Percentiles rank a stretch among this genome's conserved stretches.
phyloP scores from a whole-genome alignment of 2,329 filamentous ascomycete genomes.

The Cryphonectria naterciae region DNA sequence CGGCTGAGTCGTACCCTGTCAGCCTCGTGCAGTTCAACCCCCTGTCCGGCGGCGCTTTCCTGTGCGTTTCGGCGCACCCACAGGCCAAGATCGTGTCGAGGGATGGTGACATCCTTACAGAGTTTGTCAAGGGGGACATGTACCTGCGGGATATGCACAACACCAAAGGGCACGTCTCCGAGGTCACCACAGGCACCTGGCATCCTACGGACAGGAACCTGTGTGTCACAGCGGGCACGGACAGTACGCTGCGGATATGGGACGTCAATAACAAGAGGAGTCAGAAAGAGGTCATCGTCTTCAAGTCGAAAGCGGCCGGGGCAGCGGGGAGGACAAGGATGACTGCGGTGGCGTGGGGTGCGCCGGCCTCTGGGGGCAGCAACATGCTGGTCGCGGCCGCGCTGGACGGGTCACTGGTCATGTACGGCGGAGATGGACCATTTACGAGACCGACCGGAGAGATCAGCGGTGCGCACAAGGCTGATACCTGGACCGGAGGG shows the following conservation, averaged over 20 bases:
- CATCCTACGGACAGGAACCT: slow-evolving; percentile 83
- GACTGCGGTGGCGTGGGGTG: slow-evolving; percentile 89
- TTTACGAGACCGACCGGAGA: slow-evolving; percentile 82
- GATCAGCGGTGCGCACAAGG: slow-evolving; percentile 79
- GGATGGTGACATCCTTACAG: slow-evolving; percentile 82
- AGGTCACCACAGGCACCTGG: slow-evolving; percentile 89
- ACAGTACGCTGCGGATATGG: slow-evolving; percentile 96
- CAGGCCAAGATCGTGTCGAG: slow-evolving; percentile 88
- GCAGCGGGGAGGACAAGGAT: slow-evolving; percentile 90
- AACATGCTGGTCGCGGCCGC: slow-evolving; percentile 82
- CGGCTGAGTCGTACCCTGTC: slow-evolving; percentile 83
- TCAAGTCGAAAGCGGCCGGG: slow-evolving; percentile 89
- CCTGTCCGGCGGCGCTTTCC: slow-evolving; percentile 75
- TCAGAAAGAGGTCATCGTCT: slow-evolving; percentile 92
- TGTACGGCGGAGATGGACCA: slow-evolving; percentile 90
- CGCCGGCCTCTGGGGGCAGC: slow-evolving; percentile 73
- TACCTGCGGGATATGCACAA: slow-evolving; percentile 97
- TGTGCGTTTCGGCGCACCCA: slow-evolving; percentile 86
- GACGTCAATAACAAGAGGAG: slow-evolving; percentile 88
- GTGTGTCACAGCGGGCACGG: slow-evolving; percentile 88
- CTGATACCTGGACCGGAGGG: slow-evolving; percentile 88
- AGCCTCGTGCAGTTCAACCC: slow-evolving; percentile 88
- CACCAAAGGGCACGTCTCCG: slow-evolving; percentile 94
- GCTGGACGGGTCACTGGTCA: slow-evolving; percentile 84
- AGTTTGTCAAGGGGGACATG: slow-evolving; percentile 98